Base-by-base conservation (phyloP, 129 eudicot genomes). In the Smallanthus sonchifolius region DNA sequence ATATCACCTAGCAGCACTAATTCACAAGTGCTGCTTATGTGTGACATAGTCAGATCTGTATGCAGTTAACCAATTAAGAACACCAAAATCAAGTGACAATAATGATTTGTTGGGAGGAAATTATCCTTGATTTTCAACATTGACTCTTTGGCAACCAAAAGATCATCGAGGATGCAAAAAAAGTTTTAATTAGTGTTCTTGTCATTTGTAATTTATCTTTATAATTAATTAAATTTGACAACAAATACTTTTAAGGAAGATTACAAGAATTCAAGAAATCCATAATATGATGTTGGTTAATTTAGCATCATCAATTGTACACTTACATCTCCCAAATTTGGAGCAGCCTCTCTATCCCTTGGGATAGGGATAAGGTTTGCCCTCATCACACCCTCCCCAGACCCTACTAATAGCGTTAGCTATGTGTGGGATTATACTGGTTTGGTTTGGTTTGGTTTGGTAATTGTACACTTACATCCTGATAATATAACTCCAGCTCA, bases 401-500 rank as follows among this genome's bases (percentile, higher is more conserved):
- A n/a, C n/a, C n/a, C n/a, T n/a, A n/a, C n/a, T n/a, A n/a, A n/a
- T n/a, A n/a, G n/a, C n/a, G n/a, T n/a, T n/a, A n/a, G n/a, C n/a
- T n/a, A n/a, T n/a, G n/a, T n/a, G n/a, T n/a, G n/a, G n/a, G n/a
- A n/a, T n/a, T n/a, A n/a, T n/a, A n/a, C n/a, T n/a, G n/a, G n/a
- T n/a, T n/a, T n/a, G n/a, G n/a, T n/a, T n/a, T n/a, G n/a, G n/a
- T n/a, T n/a, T n/a, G n/a, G n/a, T n/a, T n/a, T n/a, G n/a, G n/a
- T n/a, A 59, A 59, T 59, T 59, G 32, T 59, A 32, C 55, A 73
- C 77, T 73, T 73, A 59, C 77, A 73, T 73, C 78, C 61, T 60
- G 43, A 43, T 20, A 74, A 44, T n/a, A 44, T 61, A 11, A n/a
- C 49, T 74, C 70, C 78, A 49, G 28, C 8, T 15, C 73, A 20